These are phyloP conservation scores for Globisporangium irregulare DNA, from an alignment of 352 stramenopile species.

Conservation along the genomic window DNA sequence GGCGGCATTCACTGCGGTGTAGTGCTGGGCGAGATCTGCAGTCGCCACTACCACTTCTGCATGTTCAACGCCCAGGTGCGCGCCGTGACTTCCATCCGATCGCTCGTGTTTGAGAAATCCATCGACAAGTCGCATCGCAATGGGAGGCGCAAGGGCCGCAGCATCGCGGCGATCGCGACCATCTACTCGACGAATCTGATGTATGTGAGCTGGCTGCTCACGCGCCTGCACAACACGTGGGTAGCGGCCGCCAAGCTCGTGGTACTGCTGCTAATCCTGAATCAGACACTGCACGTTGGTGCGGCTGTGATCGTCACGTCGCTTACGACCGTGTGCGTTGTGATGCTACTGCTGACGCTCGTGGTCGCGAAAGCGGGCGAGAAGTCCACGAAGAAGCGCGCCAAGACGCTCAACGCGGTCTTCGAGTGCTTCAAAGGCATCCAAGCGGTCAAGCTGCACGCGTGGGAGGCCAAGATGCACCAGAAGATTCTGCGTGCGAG, in stretches of 20 bases:
- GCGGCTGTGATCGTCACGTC: conserved; percentile 23
- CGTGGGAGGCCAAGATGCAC: conserved; percentile 40
- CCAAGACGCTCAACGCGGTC: conserved; percentile 32
- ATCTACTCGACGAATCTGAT: conserved; percentile 41
- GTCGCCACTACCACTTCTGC: conserved; percentile 28
- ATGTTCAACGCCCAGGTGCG: conserved; percentile 34
- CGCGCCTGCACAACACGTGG: conserved; percentile 35
- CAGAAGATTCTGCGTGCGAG: conserved; percentile 34
- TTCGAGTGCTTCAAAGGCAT: conserved; percentile 46
- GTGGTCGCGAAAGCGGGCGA: conserved; percentile 21
- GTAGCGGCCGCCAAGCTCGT: conserved; percentile 28
- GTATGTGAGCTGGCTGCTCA: conserved; percentile 29
- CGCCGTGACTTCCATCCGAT: conserved; percentile 32
- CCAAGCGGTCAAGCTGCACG: conserved; percentile 39
- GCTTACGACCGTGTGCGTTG: conserved; percentile 24
- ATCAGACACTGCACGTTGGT: conserved; percentile 28
- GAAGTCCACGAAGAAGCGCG: conserved; percentile 37
- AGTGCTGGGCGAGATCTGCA: conserved; percentile 29
- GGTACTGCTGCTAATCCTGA: conserved; percentile 29
- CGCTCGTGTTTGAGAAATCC: conserved; percentile 36
- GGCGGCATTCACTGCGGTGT: conserved; percentile 27
- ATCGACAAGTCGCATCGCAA: conserved; percentile 28
- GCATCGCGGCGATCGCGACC: conserved; percentile 34
- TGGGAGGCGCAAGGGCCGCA: conserved; percentile 26
- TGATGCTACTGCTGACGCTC: conserved; percentile 27